Conservation (phyloP, 108 stramenopile genomes). For the Nitzschia sp. region DNA sequence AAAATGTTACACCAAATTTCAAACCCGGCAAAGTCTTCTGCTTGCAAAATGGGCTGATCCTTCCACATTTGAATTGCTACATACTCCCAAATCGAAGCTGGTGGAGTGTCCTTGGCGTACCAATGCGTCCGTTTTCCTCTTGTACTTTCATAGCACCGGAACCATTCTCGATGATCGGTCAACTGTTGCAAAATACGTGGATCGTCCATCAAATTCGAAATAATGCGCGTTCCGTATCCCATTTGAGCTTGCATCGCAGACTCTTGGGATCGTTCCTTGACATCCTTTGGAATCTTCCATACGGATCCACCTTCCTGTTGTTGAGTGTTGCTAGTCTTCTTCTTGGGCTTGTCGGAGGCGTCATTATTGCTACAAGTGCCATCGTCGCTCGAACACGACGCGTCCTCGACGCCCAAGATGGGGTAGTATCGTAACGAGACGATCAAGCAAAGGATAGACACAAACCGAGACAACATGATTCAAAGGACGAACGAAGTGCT, state of each 20-base stretch:
- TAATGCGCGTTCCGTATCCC: not conserved
- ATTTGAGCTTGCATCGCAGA: not conserved
- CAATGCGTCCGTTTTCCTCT: not conserved
- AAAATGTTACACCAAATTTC: slow-evolving; percentile 38
- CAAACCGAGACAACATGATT: too few species aligned
- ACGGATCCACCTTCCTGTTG: too few species aligned
- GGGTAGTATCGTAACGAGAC: too few species aligned
- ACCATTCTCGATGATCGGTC: slow-evolving; percentile 12
- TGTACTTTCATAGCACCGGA: not conserved
- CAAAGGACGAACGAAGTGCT: too few species aligned
- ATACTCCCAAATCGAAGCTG: not conserved
- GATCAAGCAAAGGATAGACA: too few species aligned
- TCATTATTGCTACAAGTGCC: too few species aligned
- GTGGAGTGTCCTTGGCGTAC: not conserved
- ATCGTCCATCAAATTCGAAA: slow-evolving; percentile 1
- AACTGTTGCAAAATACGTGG: not conserved
- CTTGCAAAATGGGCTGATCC: slow-evolving; percentile 13
- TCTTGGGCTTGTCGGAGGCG: too few species aligned
- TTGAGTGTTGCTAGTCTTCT: too few species aligned
- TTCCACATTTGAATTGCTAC: slow-evolving; percentile 20
- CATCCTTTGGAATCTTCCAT: slow-evolving; percentile 3
- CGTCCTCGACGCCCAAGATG: too few species aligned
- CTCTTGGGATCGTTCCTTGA: not conserved
- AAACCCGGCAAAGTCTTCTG: not conserved
- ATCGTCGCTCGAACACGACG: too few species aligned